Evolutionary conservation across 139 green algal species (phyloP).

Genomic region (Astrephomene gubernaculifera): DNA sequence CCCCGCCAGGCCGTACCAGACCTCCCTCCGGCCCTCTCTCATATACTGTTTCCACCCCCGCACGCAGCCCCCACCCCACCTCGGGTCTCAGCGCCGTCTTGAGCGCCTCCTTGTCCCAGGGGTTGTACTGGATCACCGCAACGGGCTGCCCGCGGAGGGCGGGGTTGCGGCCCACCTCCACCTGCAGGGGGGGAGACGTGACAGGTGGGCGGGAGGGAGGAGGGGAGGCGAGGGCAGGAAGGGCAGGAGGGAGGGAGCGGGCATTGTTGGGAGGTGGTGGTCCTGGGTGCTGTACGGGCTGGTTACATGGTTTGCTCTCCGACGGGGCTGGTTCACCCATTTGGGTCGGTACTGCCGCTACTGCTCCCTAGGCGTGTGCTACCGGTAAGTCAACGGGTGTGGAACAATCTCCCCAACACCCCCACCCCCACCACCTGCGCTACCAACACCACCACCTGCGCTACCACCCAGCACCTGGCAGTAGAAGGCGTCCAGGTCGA

Average conservation of each 20-base stretch:
- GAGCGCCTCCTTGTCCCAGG: conserved; percentile 43
- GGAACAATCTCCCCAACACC: neutral
- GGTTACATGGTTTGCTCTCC: neutral
- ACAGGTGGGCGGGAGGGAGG: neutral
- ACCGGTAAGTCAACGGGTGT: neutral
- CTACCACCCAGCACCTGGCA: conserved; percentile 40
- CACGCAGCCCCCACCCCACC: neutral
- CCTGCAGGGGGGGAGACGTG: too few species aligned
- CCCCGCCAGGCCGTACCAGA: too few species aligned
- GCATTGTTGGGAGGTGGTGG: neutral
- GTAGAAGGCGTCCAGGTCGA: conserved; percentile 48
- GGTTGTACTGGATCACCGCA: conserved; percentile 82
- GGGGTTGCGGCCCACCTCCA: conserved; percentile 48
- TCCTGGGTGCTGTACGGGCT: neutral
- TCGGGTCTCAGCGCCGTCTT: conserved; percentile 33
- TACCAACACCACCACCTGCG: too few species aligned
- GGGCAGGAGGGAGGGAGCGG: neutral
- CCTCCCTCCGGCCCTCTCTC: too few species aligned
- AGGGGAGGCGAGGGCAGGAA: neutral
- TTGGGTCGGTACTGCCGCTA: too few species aligned
- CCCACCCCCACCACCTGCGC: too few species aligned
- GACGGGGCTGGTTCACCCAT: too few species aligned
- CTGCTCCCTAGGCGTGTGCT: too few species aligned
- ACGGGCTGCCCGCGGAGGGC: conserved; percentile 68
- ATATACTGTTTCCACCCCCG: too few species aligned